Base-by-base conservation (phyloP, 768 basidiomycete genomes). In the Hortiboletus flavorubellus region DNA sequence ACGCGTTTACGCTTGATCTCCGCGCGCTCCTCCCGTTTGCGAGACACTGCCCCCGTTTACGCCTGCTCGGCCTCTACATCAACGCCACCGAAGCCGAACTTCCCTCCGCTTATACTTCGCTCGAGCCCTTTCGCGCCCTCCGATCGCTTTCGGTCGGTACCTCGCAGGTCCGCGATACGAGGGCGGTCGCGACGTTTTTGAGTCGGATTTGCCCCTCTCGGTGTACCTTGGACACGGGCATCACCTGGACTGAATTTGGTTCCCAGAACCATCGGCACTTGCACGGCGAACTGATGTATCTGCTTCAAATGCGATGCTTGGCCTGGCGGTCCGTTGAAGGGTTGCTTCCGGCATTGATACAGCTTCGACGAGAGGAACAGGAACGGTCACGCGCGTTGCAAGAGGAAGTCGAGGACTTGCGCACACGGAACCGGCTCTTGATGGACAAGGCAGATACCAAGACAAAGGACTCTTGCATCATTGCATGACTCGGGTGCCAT, bases 381-480 rank as follows among this genome's bases (percentile, higher is more conserved):
- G 71, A 70, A 57, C 70, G 72, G 44, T 65, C 72, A 53, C 64
- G 59, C 45, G 67, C 65, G 54, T 54, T 83, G 64, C 66, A 73
- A 59, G 63, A 63, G 30, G 80, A 83, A 60, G 75, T 81, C 42
- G 75, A 80, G 64, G 83, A 82, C 56, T 59, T 84, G 60, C 68
- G 78, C 51, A 71, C 76, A 57, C 70, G 80, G 53, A 79, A 72
- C 47, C 69, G 66, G 31, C 64, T 82, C 18, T 61, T 82, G 62
- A 73, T 71, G 70, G 80, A 75, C 35, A 64, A 55, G 51, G 60
- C 45, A 10, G 58, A 56, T 9, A 30, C 61, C 23, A 53, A 59
- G 35, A 54, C 55, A 16, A 61, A 54, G 39, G 71, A 68, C 12
- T 63, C 68, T 0, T 76, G 75, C 54, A 23, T 72, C 29, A 11